Evolutionary conservation across 805 yeast genomes (phyloP).

Genomic region (Metschnikowia koreensis): DNA sequence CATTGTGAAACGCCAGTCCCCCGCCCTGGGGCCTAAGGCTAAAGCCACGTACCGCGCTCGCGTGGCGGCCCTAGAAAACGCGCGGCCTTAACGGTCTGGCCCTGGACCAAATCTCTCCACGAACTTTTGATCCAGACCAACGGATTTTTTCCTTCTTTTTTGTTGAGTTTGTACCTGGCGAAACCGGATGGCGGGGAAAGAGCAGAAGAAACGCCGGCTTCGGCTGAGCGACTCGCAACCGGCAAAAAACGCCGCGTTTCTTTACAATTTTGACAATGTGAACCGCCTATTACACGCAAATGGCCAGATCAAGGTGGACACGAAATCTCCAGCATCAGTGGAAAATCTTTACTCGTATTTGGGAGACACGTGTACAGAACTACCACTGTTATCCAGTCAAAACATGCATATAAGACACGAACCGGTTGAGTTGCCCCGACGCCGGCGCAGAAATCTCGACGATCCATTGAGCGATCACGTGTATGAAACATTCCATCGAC

Average conservation of each 20-base stretch:
- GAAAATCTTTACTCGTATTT: constrained; percentile 15
- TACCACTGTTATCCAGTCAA: not conserved
- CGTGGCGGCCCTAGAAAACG: too few relatives aligned
- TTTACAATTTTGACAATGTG: constrained; percentile 36
- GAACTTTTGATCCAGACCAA: too few relatives aligned
- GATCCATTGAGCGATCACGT: constrained; percentile 48
- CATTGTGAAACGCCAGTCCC: too few relatives aligned
- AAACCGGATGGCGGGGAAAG: constrained; percentile 7
- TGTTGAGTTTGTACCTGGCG: not conserved
- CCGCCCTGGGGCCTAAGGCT: too few relatives aligned
- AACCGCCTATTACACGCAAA: constrained; percentile 26
- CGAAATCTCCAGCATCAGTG: constrained; percentile 7
- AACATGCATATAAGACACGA: not conserved
- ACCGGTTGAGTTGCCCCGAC: constrained; percentile 19
- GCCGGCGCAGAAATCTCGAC: constrained; percentile 14
- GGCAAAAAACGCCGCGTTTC: constrained; percentile 10
- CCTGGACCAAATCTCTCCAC: too few relatives aligned
- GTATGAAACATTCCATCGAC: constrained; percentile 50
- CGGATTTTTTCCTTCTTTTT: too few relatives aligned
- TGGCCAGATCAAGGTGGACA: constrained; percentile 19
- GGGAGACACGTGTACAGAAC: constrained; percentile 10
- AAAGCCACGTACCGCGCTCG: too few relatives aligned
- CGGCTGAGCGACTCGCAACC: constrained; percentile 27
- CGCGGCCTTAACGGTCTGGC: too few relatives aligned
- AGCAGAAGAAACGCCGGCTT: constrained; percentile 22